Percentiles rank a stretch among this genome's conserved stretches.
Conservation (phyloP, 768 basidiomycete genomes). For the Termitomyces sp. region DNA sequence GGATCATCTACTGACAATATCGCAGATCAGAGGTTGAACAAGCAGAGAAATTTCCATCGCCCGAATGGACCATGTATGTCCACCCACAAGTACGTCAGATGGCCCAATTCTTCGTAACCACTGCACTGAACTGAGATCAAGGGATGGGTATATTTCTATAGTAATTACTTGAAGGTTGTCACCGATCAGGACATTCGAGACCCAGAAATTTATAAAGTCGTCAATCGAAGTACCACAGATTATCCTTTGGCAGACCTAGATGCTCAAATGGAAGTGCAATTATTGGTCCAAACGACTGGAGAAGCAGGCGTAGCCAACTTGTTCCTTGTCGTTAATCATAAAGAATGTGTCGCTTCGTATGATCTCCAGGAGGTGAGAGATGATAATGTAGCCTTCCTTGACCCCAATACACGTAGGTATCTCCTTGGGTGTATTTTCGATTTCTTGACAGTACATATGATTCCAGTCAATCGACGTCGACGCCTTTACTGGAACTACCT, state of each 20-base stretch:
- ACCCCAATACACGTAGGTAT: constrained; percentile 23
- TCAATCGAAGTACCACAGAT: constrained; percentile 23
- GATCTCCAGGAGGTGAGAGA: constrained; percentile 27
- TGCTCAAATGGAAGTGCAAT: constrained; percentile 42
- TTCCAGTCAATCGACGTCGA: constrained; percentile 40
- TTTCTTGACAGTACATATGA: not conserved
- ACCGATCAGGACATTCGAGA: constrained; percentile 49
- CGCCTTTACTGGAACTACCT: constrained; percentile 53
- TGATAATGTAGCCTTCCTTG: constrained; percentile 21
- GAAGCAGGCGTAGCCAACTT: constrained; percentile 20
- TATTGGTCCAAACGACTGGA: constrained; percentile 26
- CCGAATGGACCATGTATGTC: constrained; percentile 37
- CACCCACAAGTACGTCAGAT: constrained; percentile 31
- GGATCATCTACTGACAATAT: too few species aligned
- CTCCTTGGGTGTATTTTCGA: not conserved
- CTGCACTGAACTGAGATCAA: constrained; percentile 11
- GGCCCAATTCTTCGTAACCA: constrained; percentile 8
- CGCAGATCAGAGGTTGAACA: constrained; percentile 7
- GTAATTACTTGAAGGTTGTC: constrained; percentile 34
- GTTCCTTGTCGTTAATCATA: constrained; percentile 44
- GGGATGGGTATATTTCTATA: constrained; percentile 52
- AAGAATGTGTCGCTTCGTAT: constrained; percentile 44
- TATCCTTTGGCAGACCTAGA: constrained; percentile 28
- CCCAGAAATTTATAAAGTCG: constrained; percentile 26
- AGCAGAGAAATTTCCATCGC: constrained; percentile 12